Evolutionary conservation across 768 basidiomycete species (phyloP).

Genomic region (Amanita subjunquillea): DNA sequence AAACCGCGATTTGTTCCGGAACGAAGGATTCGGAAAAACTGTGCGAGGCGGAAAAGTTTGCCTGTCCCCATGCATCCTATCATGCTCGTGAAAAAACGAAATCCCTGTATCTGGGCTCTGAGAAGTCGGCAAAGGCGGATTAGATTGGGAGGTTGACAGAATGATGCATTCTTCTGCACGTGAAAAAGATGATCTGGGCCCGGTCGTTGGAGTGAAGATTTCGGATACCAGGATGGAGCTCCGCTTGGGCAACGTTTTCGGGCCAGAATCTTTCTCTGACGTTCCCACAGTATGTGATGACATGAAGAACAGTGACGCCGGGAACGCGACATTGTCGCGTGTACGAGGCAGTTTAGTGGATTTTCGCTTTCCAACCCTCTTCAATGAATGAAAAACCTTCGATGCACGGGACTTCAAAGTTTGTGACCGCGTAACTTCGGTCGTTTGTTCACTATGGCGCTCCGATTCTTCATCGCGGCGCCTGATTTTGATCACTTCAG

Average conservation of each 20-base stretch:
- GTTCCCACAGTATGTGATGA: not conserved
- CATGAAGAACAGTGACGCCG: not conserved
- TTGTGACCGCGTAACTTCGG: slow-evolving; percentile 22
- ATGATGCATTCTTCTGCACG: slow-evolving; percentile 20
- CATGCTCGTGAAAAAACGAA: not conserved
- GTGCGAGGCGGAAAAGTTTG: slow-evolving; percentile 12
- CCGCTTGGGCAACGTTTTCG: slow-evolving; percentile 24
- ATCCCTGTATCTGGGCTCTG: slow-evolving; percentile 10
- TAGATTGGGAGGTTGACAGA: slow-evolving; percentile 13
- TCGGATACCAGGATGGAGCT: slow-evolving; percentile 28
- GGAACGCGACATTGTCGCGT: not conserved
- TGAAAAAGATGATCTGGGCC: slow-evolving; percentile 15
- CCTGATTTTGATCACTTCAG: slow-evolving; percentile 52
- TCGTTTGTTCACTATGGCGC: slow-evolving; percentile 7
- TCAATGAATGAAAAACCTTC: slow-evolving; percentile 17
- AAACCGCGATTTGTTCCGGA: slow-evolving; percentile 22
- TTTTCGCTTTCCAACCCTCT: slow-evolving; percentile 15
- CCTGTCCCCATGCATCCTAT: not conserved
- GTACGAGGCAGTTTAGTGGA: slow-evolving; percentile 17
- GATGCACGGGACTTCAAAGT: slow-evolving; percentile 38
- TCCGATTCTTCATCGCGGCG: slow-evolving; percentile 20
- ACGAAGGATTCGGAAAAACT: slow-evolving; percentile 23
- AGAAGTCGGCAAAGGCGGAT: slow-evolving; percentile 5
- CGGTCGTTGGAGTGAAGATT: slow-evolving; percentile 18
- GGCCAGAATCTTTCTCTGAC: slow-evolving; percentile 7